Evolutionary conservation across 805 yeast species (phyloP).

Genomic region (Kazachstania bromeliacearum): DNA sequence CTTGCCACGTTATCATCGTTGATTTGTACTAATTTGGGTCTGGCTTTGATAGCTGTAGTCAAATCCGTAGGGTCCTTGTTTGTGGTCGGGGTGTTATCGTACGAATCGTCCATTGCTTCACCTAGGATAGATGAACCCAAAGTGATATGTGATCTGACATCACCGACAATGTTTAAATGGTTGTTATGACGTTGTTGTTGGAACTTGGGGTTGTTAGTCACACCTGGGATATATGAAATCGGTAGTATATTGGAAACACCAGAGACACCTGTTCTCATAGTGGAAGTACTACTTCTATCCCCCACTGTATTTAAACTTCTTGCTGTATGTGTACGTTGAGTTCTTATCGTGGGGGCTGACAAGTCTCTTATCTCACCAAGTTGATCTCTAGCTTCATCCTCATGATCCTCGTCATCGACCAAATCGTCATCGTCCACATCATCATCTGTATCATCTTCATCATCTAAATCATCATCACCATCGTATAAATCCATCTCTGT

Average conservation of each 20-base stretch:
- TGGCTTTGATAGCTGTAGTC: constrained; percentile 69
- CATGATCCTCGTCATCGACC: neutral
- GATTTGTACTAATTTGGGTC: constrained; percentile 51
- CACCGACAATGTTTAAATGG: constrained; percentile 12
- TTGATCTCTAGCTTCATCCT: neutral
- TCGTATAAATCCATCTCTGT: constrained; percentile 24
- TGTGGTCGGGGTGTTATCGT: neutral
- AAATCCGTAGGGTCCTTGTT: constrained; percentile 6
- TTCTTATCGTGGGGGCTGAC: too few relatives aligned
- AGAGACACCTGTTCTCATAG: constrained; percentile 35
- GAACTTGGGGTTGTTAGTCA: constrained; percentile 33
- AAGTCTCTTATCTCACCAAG: neutral
- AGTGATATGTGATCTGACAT: constrained; percentile 29
- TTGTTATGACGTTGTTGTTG: neutral
- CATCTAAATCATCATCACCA: constrained; percentile 12
- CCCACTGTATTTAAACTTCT: too few relatives aligned
- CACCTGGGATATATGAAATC: constrained; percentile 91
- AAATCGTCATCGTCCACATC: constrained; percentile 8
- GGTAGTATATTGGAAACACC: constrained; percentile 84
- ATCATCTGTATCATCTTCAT: constrained; percentile 17
- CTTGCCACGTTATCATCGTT: constrained; percentile 13
- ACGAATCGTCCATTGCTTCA: constrained; percentile 13
- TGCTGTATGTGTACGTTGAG: too few relatives aligned
- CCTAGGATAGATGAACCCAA: constrained; percentile 37
- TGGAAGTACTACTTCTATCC: neutral